These are phyloP conservation scores for Penicillium brasilianum DNA, from an alignment of 2,329 filamentous ascomycete genomes.

Conservation along the genomic window DNA sequence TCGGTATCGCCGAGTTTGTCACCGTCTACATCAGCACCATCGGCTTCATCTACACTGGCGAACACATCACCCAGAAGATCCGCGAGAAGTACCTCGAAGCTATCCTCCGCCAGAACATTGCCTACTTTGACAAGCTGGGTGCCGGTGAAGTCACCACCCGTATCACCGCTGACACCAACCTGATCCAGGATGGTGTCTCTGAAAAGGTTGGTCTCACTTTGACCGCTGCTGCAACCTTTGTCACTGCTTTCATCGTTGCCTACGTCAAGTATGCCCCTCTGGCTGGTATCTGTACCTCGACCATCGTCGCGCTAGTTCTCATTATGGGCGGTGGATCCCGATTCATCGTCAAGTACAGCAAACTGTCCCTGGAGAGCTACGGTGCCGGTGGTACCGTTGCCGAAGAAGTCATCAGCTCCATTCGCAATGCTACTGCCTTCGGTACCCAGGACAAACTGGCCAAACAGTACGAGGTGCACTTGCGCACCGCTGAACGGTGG, in stretches of 20 bases:
- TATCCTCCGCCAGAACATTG: constrained; percentile 86
- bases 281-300: constrained; percentile 82
- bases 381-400: constrained; percentile 84
- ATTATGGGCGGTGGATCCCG: constrained; percentile 75
- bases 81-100: constrained; percentile 82
- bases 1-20: constrained; percentile 79
- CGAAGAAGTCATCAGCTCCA: constrained; percentile 92
- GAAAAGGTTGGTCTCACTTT: constrained; percentile 84
- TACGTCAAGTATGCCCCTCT: constrained; percentile 94
- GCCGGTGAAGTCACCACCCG: constrained; percentile 92
- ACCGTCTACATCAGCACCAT: constrained; percentile 80
- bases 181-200: constrained; percentile 91
- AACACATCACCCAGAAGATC: constrained; percentile 78
- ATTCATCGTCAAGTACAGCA: constrained; percentile 82
- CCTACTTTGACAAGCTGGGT: constrained; percentile 89
- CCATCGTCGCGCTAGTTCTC: constrained; percentile 77
- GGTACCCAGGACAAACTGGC: constrained; percentile 93
- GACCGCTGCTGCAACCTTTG: constrained; percentile 77
- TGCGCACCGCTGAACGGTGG: constrained; percentile 73
- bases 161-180: constrained; percentile 91
- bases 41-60: constrained; percentile 86
- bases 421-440: constrained; percentile 90
- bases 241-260: constrained; percentile 86
- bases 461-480: constrained; percentile 77
- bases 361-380: constrained; percentile 76